Evolutionary conservation across 2,329 filamentous ascomycete species (phyloP), one percentile per base, ranked within the genome.

Genomic region (Diaporthe destruens): DNA sequence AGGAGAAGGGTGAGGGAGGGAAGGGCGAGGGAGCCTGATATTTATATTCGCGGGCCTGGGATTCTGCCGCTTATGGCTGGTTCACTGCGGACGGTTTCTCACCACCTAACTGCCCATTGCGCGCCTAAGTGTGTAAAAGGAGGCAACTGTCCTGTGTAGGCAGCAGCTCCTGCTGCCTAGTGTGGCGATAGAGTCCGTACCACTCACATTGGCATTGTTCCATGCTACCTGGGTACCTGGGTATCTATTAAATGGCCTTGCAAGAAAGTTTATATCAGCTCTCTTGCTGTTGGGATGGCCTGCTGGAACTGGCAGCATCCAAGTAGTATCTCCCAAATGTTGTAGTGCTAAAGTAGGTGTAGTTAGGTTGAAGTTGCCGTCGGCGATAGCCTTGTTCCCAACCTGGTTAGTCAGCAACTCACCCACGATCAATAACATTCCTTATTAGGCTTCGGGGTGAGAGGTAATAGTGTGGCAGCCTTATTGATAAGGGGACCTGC

Each of bases 1-100:
- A 53, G 83, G 84, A 83, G 82, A 85, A 83, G 82, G 74, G 53
- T 73, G 73, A n/a, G 67, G 20, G 2, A 61, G 76, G 76, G 72
- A 23, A 3, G 4, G 49, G 69, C 65, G 68, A 57, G 75, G 23
- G 23, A 63, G 29, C 42, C 4, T n/a, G 49, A 8, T 59, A 71
- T 79, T 76, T 78, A 79, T 79, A 77, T 4, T 18, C 34, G 8
- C 7, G n/a, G 42, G 32, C 39, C 6, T 32, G 23, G 32, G 14
- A 66, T 66, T 66, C 61, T 66, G 61, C 61, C 61, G 32, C 47
- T 14, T 1, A 20, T 23, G 39, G 12, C 39, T 42, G 6, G n/a
- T n/a, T n/a, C n/a, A 42, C 39, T 39, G 61, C 47, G 61, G 61
- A 66, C 61, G 61, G 2, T 25, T 36, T 6, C 12, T 66, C 47